These are phyloP conservation scores for Acarospora socialis DNA, from an alignment of 2,329 filamentous ascomycete genomes.

Conservation along the genomic window DNA sequence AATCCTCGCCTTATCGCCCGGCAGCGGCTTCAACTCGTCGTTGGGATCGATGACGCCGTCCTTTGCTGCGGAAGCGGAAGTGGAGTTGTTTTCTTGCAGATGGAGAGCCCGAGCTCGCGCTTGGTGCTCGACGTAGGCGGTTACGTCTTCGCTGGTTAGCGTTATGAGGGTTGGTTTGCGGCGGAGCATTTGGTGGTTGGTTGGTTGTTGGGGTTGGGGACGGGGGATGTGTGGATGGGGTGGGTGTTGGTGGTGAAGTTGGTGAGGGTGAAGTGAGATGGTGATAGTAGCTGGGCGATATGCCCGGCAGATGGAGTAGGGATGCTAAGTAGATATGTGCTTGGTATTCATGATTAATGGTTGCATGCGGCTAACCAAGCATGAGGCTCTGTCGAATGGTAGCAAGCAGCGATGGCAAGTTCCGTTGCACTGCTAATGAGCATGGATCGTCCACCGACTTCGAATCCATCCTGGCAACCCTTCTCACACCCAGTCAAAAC, in stretches of 20 bases:
- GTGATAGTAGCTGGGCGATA: no score
- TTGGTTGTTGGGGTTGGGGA: background rate
- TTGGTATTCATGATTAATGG: no score
- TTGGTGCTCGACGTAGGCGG: conserved; percentile 30
- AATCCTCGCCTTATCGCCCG: conserved; percentile 34
- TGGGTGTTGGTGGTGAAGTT: no score
- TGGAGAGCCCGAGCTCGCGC: conserved; percentile 9
- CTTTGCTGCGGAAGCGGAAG: conserved; percentile 11
- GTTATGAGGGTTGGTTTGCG: conserved; percentile 37
- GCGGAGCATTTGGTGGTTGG: conserved; percentile 28
- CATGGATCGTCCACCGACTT: no score
- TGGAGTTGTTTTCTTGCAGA: conserved; percentile 17
- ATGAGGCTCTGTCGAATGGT: no score
- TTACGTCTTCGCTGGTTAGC: conserved; percentile 34
- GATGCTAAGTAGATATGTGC: no score
- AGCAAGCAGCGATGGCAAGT: no score
- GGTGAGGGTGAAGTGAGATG: no score
- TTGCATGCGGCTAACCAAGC: conserved; percentile 1
- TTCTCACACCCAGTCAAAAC: no score
- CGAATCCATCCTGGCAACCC: no score
- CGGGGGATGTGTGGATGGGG: background rate
- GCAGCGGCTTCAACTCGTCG: conserved; percentile 36
- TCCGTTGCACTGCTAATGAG: no score
- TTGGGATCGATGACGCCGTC: conserved; percentile 28
- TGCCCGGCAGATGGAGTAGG: no score